Evolutionary conservation across 2,329 filamentous ascomycete species (phyloP).

Genomic region (Ophiocordyceps unilateralis): DNA sequence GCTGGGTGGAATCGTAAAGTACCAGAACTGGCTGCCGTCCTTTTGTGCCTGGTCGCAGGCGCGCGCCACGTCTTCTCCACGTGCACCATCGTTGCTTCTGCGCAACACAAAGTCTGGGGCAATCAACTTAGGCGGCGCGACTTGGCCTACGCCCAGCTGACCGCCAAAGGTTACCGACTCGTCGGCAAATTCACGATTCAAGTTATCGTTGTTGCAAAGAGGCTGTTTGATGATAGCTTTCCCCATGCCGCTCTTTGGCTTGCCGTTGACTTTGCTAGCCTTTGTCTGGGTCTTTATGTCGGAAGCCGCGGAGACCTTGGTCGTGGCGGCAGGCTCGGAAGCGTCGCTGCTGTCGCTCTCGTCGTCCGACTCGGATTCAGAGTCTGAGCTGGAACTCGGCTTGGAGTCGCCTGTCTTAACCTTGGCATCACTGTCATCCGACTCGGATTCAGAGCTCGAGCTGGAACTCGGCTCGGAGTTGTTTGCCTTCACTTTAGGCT

Average conservation of each 20-base stretch:
- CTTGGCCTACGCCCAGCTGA: slow-evolving; percentile 12
- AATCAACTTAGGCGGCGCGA: slow-evolving; percentile 27
- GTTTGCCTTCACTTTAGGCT: too few relatives aligned
- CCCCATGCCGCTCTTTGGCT: slow-evolving; percentile 6
- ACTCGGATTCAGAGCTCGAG: too few relatives aligned
- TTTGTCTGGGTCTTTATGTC: too few relatives aligned
- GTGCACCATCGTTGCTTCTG: slow-evolving; percentile 22
- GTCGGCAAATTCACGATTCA: slow-evolving; percentile 16
- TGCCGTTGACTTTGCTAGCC: slow-evolving; percentile 10
- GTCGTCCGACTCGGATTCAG: slow-evolving; percentile 9
- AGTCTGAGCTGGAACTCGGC: too few relatives aligned
- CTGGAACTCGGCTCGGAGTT: too few relatives aligned
- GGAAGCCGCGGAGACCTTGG: slow-evolving; percentile 4
- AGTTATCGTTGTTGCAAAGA: slow-evolving; percentile 8
- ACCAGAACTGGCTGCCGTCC: slow-evolving; percentile 62
- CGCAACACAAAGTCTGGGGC: slow-evolving; percentile 36
- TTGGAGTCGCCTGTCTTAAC: too few relatives aligned
- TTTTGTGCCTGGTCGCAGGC: slow-evolving; percentile 42
- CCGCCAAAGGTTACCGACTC: slow-evolving; percentile 22
- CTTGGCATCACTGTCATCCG: too few relatives aligned
- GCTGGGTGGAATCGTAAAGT: slow-evolving; percentile 56
- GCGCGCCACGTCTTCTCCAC: slow-evolving; percentile 28
- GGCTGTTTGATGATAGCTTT: slow-evolving; percentile 4
- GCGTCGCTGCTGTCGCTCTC: slow-evolving; percentile 12
- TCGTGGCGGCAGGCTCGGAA: too few relatives aligned